A percentile compares a stretch with the other conserved stretches of the same genome.
Evolutionary conservation across 1,284 basidiomycete genomes (phyloP).

Genomic region (Naganishia albida): DNA sequence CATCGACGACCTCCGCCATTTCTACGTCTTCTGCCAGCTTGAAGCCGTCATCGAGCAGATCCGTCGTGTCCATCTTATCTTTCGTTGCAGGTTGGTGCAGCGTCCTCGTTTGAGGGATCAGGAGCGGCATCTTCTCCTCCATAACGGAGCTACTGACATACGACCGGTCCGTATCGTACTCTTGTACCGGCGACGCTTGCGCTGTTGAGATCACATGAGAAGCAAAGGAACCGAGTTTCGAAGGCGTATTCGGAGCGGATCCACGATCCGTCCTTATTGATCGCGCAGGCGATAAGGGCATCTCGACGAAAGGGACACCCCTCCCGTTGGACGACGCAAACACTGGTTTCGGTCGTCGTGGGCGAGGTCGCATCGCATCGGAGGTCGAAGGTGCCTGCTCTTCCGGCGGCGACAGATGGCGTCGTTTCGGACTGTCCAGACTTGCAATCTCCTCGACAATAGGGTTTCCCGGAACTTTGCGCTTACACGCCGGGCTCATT

Average conservation of each 20-base stretch:
- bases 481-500: neutral
- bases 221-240: neutral
- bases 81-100: neutral
- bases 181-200: constrained; percentile 11
- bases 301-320: neutral
- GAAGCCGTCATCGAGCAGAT: neutral
- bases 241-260: constrained; percentile 15
- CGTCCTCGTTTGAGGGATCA: constrained; percentile 9
- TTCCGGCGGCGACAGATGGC: constrained; percentile 13
- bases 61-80: constrained; percentile 10
- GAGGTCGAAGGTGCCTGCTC: neutral
- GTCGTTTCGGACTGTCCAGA: constrained; percentile 10
- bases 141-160: constrained; percentile 27
- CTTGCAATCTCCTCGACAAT: neutral
- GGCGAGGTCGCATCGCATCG: neutral
- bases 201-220: neutral
- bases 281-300: constrained; percentile 11
- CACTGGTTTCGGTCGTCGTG: constrained; percentile 12
- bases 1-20: neutral
- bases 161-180: constrained; percentile 25
- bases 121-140: constrained; percentile 26
- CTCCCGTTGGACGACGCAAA: neutral
- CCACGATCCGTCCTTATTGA: constrained; percentile 9
- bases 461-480: constrained; percentile 6
- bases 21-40: neutral